Conservation (phyloP, 345 rosid genomes). For the Euclidium syriacum region DNA sequence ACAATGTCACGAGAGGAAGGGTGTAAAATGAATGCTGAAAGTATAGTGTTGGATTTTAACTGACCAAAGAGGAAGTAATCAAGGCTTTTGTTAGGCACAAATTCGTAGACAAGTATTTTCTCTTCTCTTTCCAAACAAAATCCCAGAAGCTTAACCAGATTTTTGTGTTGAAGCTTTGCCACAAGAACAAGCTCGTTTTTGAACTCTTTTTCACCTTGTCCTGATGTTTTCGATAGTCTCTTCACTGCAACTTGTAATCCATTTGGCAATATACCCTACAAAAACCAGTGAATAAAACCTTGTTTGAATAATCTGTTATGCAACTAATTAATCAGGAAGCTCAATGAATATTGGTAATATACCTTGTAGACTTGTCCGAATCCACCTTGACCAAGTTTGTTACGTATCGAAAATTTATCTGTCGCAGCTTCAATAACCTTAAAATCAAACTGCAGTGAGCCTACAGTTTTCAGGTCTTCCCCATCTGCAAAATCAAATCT, state of each 20-base stretch:
- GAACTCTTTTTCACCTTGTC: too few relatives aligned
- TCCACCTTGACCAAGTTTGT: constrained; percentile 56
- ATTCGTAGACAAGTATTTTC: too few relatives aligned
- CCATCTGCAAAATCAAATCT: constrained; percentile 4
- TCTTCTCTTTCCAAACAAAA: too few relatives aligned
- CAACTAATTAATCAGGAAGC: too few relatives aligned
- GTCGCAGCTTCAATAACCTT: constrained; percentile 35
- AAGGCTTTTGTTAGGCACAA: too few relatives aligned
- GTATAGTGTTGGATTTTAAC: background rate
- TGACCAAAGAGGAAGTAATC: too few relatives aligned
- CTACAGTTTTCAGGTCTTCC: constrained; percentile 21
- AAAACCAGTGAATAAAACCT: background rate
- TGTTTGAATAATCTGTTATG: background rate
- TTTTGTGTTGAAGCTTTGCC: too few relatives aligned
- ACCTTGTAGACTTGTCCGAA: constrained; percentile 56
- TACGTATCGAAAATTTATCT: constrained; percentile 33
- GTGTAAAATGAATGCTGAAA: background rate
- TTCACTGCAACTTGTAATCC: constrained; percentile 48
- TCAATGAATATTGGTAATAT: background rate
- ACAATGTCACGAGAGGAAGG: background rate
- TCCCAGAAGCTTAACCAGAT: too few relatives aligned
- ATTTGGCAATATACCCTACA: background rate
- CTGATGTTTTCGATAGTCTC: too few relatives aligned
- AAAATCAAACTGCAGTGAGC: constrained; percentile 38
- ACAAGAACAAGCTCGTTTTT: too few relatives aligned